These are phyloP conservation scores for Botryobasidium botryosum DNA, from an alignment of 768 basidiomycete genomes.

Conservation along the genomic window DNA sequence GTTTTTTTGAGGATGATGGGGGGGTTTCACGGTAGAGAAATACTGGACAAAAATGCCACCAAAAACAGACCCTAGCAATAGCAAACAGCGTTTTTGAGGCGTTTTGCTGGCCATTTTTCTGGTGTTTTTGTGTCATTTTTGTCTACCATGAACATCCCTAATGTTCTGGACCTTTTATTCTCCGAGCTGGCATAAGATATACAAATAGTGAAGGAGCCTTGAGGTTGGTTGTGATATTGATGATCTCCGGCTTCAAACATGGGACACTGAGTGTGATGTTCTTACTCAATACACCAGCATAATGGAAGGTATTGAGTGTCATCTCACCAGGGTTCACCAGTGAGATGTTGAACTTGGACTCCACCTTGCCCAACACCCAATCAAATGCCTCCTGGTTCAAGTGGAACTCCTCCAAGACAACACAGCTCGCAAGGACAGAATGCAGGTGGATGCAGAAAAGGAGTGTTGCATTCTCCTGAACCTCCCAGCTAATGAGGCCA, in stretches of 20 bases:
- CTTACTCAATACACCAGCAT: constrained; percentile 99
- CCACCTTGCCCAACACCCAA: constrained; percentile 93
- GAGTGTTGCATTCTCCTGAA: constrained; percentile 77
- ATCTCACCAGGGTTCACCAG: constrained; percentile 91
- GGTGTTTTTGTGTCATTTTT: too few relatives aligned
- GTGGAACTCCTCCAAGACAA: constrained; percentile 76
- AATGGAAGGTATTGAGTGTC: constrained; percentile 99
- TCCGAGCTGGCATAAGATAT: constrained; percentile 62
- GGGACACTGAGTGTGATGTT: constrained; percentile 99
- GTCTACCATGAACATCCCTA: too few relatives aligned
- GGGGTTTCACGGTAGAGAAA: too few relatives aligned
- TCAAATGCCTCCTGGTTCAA: constrained; percentile 89
- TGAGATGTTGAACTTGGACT: constrained; percentile 89
- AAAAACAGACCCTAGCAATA: too few relatives aligned
- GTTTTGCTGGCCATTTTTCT: too few relatives aligned
- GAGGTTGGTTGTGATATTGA: constrained; percentile 97
- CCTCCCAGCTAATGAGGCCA: constrained; percentile 53
- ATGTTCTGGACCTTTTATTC: too few relatives aligned
- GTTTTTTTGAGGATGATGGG: too few relatives aligned
- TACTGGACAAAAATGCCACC: too few relatives aligned
- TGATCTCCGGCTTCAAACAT: constrained; percentile 94
- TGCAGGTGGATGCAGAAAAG: constrained; percentile 90
- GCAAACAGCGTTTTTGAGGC: too few relatives aligned
- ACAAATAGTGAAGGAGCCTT: constrained; percentile 95
- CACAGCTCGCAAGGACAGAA: constrained; percentile 70